phyloP scores from a whole-genome alignment of 441 rosid genomes.

The Jatropha podagrica region DNA sequence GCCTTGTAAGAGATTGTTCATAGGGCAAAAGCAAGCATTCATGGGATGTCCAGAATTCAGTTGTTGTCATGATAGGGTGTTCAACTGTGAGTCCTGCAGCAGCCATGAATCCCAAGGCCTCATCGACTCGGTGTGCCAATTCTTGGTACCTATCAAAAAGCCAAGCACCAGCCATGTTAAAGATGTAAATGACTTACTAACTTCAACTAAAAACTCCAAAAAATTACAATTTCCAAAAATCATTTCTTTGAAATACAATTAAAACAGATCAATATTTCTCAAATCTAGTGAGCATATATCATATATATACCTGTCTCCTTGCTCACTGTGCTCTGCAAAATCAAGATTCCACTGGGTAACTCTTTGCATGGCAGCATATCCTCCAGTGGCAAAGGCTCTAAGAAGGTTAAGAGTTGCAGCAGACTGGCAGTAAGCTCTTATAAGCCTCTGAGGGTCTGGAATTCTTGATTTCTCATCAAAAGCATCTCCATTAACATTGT shows the following conservation, averaged over 20 bases:
- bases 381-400: constrained; percentile 87
- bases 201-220: not conserved
- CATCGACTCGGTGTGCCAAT: constrained; percentile 71
- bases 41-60: constrained; percentile 90
- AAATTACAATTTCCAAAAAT: not conserved
- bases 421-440: constrained; percentile 75
- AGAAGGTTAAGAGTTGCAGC: constrained; percentile 84
- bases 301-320: constrained; percentile 64
- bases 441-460: constrained; percentile 80
- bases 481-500: constrained; percentile 74
- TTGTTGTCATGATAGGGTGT: constrained; percentile 81
- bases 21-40: constrained; percentile 88
- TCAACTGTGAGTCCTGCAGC: constrained; percentile 79
- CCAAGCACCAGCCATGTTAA: constrained; percentile 12
- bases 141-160: constrained; percentile 58
- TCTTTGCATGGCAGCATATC: constrained; percentile 89
- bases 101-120: constrained; percentile 90
- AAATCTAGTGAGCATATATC: not conserved
- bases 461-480: constrained; percentile 69
- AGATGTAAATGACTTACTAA: not conserved
- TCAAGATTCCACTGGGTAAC: constrained; percentile 94
- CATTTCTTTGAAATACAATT: not conserved
- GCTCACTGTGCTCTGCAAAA: constrained; percentile 75
- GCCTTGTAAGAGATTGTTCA: constrained; percentile 77
- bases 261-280: not conserved